Evolutionary conservation across 1,284 basidiomycete genomes (phyloP).

Genomic region (Trametes polyzona): DNA sequence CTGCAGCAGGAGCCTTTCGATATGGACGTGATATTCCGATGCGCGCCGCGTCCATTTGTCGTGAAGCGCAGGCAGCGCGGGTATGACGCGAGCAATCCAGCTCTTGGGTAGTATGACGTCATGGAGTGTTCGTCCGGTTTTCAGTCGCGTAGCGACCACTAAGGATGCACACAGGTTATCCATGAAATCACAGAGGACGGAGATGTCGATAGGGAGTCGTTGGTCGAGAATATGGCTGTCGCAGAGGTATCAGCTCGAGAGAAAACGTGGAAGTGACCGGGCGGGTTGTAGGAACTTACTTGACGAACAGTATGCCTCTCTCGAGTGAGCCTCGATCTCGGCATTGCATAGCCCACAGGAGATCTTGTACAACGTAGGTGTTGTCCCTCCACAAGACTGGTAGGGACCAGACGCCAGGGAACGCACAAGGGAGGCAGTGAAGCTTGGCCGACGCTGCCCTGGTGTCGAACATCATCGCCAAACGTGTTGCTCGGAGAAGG

Average conservation of each 20-base stretch:
- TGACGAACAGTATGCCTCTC: conserved; percentile 35
- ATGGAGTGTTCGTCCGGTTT: conserved; percentile 37
- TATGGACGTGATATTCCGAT: conserved; percentile 26
- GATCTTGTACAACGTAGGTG: conserved; percentile 42
- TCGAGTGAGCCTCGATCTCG: conserved; percentile 25
- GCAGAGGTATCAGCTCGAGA: background rate
- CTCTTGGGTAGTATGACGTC: conserved; percentile 51
- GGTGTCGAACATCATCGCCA: conserved; percentile 14
- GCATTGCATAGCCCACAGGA: conserved; percentile 35
- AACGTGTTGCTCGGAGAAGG: conserved; percentile 5
- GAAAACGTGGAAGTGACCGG: background rate
- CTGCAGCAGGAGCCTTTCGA: conserved; percentile 36
- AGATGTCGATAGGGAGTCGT: conserved; percentile 41
- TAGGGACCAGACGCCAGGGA: background rate
- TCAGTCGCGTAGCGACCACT: conserved; percentile 39
- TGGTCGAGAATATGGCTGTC: conserved; percentile 46
- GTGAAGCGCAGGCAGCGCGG: background rate
- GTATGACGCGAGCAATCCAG: conserved; percentile 43
- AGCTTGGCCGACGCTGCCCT: background rate
- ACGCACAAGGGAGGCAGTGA: conserved; percentile 8
- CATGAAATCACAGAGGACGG: conserved; percentile 49
- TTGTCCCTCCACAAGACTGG: background rate
- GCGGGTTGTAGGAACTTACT: conserved; percentile 13
- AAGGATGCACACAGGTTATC: conserved; percentile 47
- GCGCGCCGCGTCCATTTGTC: conserved; percentile 18